A percentile compares a stretch with the other conserved stretches of the same genome.
phyloP scores from a whole-genome alignment of 495 filamentous ascomycete genomes.

The Tuber umbilicatum region DNA sequence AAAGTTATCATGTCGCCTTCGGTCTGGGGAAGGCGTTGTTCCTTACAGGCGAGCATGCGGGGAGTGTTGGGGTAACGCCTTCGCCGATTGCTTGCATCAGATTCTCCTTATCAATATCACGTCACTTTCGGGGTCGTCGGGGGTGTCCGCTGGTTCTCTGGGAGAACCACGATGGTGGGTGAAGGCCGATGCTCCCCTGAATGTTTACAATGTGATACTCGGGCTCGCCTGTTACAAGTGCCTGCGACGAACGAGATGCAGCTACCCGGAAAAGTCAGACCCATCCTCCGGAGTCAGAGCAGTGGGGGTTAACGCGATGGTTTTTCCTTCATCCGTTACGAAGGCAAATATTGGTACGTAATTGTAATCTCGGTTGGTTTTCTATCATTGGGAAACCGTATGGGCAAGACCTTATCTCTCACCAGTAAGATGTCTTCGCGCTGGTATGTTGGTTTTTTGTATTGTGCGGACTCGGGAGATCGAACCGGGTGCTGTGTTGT shows the following conservation, averaged over 20 bases:
- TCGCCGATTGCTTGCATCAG: background rate
- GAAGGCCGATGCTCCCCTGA: background rate
- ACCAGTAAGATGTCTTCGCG: too few relatives aligned
- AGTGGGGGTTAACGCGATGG: background rate
- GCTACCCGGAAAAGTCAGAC: background rate
- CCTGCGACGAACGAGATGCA: background rate
- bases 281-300: background rate
- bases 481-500: too few relatives aligned
- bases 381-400: background rate
- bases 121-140: background rate
- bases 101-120: background rate
- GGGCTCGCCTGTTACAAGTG: background rate
- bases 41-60: background rate
- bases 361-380: background rate
- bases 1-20: background rate
- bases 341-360: background rate
- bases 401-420: background rate
- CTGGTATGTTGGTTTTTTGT: too few relatives aligned
- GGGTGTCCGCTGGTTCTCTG: background rate
- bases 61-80: background rate
- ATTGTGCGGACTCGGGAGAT: too few relatives aligned
- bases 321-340: background rate
- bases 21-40: background rate
- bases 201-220: background rate
- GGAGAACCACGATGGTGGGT: background rate